Conservation (phyloP, 208 protist genomes). For the Entamoeba moshkovskii region DNA sequence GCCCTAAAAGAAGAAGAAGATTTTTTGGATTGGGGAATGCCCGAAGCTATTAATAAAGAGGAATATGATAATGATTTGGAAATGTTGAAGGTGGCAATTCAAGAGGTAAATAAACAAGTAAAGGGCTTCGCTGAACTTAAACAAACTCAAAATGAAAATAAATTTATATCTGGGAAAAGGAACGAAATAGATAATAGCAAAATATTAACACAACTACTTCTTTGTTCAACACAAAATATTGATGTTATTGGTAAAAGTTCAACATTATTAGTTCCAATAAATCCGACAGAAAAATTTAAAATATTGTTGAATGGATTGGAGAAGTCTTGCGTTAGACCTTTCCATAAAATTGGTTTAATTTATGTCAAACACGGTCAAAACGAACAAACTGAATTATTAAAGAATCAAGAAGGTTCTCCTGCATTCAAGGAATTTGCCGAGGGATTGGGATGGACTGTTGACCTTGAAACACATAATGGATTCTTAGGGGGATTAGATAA, state of each 20-base stretch:
- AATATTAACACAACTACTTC: background rate
- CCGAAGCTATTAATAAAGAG: background rate
- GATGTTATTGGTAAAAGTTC: background rate
- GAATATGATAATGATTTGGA: background rate
- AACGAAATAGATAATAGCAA: background rate
- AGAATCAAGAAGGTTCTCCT: constrained; percentile 35
- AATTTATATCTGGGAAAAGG: background rate
- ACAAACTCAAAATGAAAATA: background rate
- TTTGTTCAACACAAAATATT: background rate
- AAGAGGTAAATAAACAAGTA: background rate
- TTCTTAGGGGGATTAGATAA: constrained; percentile 50
- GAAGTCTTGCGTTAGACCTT: constrained; percentile 22
- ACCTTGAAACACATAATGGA: constrained; percentile 45
- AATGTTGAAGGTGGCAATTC: background rate
- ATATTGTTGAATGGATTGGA: background rate
- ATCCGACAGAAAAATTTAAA: background rate
- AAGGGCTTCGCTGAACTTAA: background rate
- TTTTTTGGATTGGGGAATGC: background rate
- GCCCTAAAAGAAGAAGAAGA: background rate
- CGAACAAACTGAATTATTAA: constrained; percentile 45
- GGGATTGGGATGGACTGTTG: constrained; percentile 45
- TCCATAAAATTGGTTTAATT: constrained; percentile 54
- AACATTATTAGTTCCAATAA: background rate
- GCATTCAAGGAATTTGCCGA: constrained; percentile 46
- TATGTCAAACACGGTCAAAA: constrained; percentile 51